A percentile compares a stretch with the other conserved stretches of the same genome.
Conservation (phyloP, 257 asterid species). For the Solanum paucissectum region DNA sequence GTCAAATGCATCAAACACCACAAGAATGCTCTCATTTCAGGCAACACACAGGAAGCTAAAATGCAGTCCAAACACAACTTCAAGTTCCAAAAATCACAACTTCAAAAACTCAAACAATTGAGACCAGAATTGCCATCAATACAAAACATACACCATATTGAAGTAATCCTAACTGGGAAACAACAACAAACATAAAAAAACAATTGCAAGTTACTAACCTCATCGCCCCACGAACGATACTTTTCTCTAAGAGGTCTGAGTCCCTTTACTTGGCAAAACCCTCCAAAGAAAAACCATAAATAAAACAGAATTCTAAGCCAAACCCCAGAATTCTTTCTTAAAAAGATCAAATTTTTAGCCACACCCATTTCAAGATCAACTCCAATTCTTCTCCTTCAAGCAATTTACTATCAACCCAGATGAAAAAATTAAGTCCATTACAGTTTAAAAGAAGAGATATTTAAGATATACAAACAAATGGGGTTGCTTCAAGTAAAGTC, state of each 20-base stretch:
- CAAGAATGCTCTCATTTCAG: not conserved
- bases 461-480: not conserved
- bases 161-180: not conserved
- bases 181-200: not conserved
- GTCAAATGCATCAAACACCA: not conserved
- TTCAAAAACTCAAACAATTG: not conserved
- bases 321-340: slow-evolving; percentile 3
- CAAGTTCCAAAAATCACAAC: not conserved
- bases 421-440: slow-evolving; percentile 29
- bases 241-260: slow-evolving; percentile 84
- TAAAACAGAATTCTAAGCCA: slow-evolving; percentile 32
- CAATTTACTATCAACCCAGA: slow-evolving; percentile 17
- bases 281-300: slow-evolving; percentile 32
- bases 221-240: slow-evolving; percentile 86
- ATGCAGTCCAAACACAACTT: not conserved
- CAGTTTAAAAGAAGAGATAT: slow-evolving; percentile 6
- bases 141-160: not conserved
- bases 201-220: slow-evolving; percentile 35
- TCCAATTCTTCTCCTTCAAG: slow-evolving; percentile 29
- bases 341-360: slow-evolving; percentile 26
- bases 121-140: not conserved
- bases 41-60: not conserved
- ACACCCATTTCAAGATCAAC: slow-evolving; percentile 45
- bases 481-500: slow-evolving; percentile 57
- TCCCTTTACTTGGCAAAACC: slow-evolving; percentile 40